Conservation (phyloP, 2,329 filamentous ascomycete species). For the Coniochaeta sp. region DNA sequence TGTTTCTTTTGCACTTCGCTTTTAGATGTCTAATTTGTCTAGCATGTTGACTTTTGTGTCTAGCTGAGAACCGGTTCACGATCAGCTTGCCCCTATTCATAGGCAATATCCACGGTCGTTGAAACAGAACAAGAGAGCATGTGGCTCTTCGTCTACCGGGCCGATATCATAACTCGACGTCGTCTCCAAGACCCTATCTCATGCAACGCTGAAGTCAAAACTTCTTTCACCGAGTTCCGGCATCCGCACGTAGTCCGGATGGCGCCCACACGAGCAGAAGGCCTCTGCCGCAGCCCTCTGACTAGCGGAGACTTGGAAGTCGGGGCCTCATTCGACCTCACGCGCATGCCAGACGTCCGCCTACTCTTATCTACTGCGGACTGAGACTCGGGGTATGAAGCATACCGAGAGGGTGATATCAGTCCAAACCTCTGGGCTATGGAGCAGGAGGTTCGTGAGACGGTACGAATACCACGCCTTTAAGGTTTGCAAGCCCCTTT, state of each 20-base stretch:
- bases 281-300: neutral
- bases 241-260: neutral
- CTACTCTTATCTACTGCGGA: neutral
- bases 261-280: neutral
- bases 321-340: neutral
- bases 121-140: neutral
- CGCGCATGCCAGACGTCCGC: neutral
- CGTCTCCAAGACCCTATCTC: neutral
- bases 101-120: neutral
- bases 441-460: neutral
- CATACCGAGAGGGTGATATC: neutral
- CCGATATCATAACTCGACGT: neutral
- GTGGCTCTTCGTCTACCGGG: neutral
- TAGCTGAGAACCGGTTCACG: neutral
- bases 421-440: neutral
- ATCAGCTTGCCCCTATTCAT: neutral
- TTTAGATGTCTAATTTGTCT: neutral
- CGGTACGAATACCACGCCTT: neutral
- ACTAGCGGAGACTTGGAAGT: neutral
- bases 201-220: neutral
- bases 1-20: neutral
- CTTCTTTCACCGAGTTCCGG: neutral
- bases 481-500: neutral
- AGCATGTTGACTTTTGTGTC: neutral
- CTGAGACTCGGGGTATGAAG: neutral